Conservation (phyloP, 2,329 filamentous ascomycete species). For the Didymella pomorum region DNA sequence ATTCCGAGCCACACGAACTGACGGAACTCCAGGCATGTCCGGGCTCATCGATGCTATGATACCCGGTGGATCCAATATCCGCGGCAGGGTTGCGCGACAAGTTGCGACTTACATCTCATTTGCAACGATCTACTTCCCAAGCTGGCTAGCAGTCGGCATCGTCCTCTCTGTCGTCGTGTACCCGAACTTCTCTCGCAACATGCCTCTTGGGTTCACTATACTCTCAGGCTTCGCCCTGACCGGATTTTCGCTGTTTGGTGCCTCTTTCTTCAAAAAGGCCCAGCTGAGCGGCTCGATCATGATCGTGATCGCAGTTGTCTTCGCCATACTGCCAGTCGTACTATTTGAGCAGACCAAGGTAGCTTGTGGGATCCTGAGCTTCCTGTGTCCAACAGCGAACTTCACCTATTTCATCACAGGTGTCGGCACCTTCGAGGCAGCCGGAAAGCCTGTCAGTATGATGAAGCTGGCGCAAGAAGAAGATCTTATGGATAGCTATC, state of each 20-base stretch:
- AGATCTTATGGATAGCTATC: slow-evolving; percentile 9
- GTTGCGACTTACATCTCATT: slow-evolving; percentile 36
- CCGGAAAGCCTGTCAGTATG: slow-evolving; percentile 25
- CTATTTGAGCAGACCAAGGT: slow-evolving; percentile 25
- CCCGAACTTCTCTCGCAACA: slow-evolving; percentile 25
- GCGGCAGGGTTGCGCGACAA: slow-evolving; percentile 30
- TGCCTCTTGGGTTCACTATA: slow-evolving; percentile 33
- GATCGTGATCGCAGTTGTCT: slow-evolving; percentile 30
- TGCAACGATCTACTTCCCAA: slow-evolving; percentile 37
- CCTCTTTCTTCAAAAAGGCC: slow-evolving; percentile 38
- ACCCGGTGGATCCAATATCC: slow-evolving; percentile 30
- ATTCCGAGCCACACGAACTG: background rate
- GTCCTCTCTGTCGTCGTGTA: slow-evolving; percentile 31
- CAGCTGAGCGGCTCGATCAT: slow-evolving; percentile 38
- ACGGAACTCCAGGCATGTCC: slow-evolving; percentile 24
- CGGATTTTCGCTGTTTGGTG: slow-evolving; percentile 35
- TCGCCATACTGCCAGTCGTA: slow-evolving; percentile 32
- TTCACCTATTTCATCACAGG: slow-evolving; percentile 39
- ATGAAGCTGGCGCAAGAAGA: slow-evolving; percentile 14
- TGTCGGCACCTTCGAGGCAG: slow-evolving; percentile 29
- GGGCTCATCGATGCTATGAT: slow-evolving; percentile 40
- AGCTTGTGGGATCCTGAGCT: slow-evolving; percentile 25
- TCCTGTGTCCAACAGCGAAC: slow-evolving; percentile 34
- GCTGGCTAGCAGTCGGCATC: slow-evolving; percentile 35
- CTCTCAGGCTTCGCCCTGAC: slow-evolving; percentile 34